Conservation (phyloP, 805 yeast species). For the Saccharomyces mikatae region DNA sequence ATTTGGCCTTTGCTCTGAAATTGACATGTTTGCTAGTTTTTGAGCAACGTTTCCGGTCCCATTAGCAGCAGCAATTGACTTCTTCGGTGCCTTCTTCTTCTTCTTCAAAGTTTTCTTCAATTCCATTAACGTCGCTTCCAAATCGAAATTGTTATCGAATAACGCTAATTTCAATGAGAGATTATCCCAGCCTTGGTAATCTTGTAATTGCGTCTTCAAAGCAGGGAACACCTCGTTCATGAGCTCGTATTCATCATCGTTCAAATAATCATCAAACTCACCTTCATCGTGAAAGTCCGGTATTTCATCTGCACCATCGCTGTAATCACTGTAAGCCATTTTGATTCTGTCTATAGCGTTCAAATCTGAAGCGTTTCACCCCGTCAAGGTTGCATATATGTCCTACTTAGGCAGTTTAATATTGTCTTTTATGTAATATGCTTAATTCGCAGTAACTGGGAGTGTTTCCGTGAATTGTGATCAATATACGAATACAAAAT, state of each 20-base stretch:
- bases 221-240: conserved; percentile 41
- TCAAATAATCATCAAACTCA: conserved; percentile 31
- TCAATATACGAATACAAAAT: background rate
- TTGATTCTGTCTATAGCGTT: background rate
- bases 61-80: conserved; percentile 11
- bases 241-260: conserved; percentile 32
- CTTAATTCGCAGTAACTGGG: background rate
- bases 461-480: background rate
- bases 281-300: conserved; percentile 34
- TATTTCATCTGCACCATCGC: conserved; percentile 27
- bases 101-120: conserved; percentile 23
- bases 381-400: background rate
- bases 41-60: background rate
- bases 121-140: conserved; percentile 40
- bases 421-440: background rate
- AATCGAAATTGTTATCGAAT: conserved; percentile 43
- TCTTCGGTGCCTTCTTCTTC: conserved; percentile 21
- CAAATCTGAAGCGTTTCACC: background rate
- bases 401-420: background rate
- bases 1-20: conserved; percentile 1
- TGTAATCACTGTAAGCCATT: conserved; percentile 9
- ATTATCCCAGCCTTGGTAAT: conserved; percentile 38
- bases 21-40: conserved; percentile 3
- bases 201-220: conserved; percentile 32
- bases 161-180: conserved; percentile 43